These are phyloP conservation scores for Dryadomyces quercivorus DNA, from an alignment of 2,329 filamentous ascomycete genomes.

Conservation along the genomic window DNA sequence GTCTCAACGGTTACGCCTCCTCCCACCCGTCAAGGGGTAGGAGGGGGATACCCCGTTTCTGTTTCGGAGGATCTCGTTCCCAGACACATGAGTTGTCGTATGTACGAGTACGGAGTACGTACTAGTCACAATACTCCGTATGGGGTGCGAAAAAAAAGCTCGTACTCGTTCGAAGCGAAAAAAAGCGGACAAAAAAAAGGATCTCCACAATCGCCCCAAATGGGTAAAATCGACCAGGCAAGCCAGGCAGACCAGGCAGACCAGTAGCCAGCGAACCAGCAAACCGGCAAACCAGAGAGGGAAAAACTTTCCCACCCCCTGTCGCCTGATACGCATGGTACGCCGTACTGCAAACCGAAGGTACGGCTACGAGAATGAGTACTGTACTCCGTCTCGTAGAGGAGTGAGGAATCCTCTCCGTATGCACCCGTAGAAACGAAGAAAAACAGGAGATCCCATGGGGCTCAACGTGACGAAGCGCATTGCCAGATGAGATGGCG, in stretches of 20 bases:
- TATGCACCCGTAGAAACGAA: too few relatives aligned
- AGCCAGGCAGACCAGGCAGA: not conserved
- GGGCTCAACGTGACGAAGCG: too few relatives aligned
- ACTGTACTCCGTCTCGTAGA: too few relatives aligned
- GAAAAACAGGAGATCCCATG: not conserved
- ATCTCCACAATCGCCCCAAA: not conserved
- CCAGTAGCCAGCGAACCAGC: not conserved
- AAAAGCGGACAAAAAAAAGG: not conserved
- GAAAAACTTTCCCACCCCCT: slow-evolving; percentile 9
- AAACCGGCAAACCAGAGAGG: not conserved
- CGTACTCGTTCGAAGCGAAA: not conserved
- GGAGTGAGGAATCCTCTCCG: too few relatives aligned
- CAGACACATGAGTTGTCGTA: not conserved
- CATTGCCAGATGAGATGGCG: too few relatives aligned
- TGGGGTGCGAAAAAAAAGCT: not conserved
- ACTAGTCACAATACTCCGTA: not conserved
- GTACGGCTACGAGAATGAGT: too few relatives aligned
- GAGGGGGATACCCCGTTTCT: too few relatives aligned
- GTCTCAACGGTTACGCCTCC: too few relatives aligned
- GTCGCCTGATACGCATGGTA: not conserved
- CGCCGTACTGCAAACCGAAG: too few relatives aligned
- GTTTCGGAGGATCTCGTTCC: too few relatives aligned
- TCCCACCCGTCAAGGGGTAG: too few relatives aligned
- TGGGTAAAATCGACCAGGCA: not conserved
- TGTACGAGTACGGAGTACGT: not conserved